phyloP scores from a whole-genome alignment of 768 basidiomycete genomes.

The Mycena albidolilacea region DNA sequence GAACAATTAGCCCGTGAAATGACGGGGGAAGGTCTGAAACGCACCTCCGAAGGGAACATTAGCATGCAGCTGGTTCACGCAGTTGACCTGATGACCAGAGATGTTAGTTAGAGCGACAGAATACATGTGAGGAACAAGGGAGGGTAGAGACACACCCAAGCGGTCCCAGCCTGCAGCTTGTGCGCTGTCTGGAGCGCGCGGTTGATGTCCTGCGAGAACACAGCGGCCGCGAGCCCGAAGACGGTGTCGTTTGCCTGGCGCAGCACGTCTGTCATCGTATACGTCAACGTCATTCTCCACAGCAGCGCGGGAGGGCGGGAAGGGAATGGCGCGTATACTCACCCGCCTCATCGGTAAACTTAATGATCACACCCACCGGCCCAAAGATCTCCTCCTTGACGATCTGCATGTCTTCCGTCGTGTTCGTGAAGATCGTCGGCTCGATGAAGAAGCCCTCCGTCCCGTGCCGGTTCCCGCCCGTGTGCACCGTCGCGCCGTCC shows the following conservation, averaged over 20 bases:
- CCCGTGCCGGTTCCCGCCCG: no score
- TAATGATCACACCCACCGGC: neutral
- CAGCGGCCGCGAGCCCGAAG: conserved; percentile 85
- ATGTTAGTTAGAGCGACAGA: neutral
- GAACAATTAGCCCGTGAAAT: no score
- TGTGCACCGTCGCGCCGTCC: neutral
- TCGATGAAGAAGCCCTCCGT: no score
- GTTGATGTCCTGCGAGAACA: conserved; percentile 80
- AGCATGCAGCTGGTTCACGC: conserved; percentile 45
- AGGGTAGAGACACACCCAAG: conserved; percentile 58
- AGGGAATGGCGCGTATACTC: neutral
- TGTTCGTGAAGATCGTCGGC: neutral
- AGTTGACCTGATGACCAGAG: conserved; percentile 40
- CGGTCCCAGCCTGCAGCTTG: conserved; percentile 76
- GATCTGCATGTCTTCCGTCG: neutral
- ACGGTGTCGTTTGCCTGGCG: conserved; percentile 80
- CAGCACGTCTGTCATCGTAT: conserved; percentile 56
- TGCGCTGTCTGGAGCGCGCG: conserved; percentile 77
- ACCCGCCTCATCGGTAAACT: conserved; percentile 66
- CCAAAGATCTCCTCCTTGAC: neutral
- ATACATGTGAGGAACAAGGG: neutral
- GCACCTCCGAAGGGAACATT: conserved; percentile 23
- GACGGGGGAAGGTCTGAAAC: neutral
- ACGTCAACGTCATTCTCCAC: neutral
- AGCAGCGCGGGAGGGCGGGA: neutral